A percentile compares a stretch with the other conserved stretches of the same genome.
These are phyloP conservation scores for Corylus heterophylla DNA, from an alignment of 306 rosid genomes.

Conservation along the genomic window DNA sequence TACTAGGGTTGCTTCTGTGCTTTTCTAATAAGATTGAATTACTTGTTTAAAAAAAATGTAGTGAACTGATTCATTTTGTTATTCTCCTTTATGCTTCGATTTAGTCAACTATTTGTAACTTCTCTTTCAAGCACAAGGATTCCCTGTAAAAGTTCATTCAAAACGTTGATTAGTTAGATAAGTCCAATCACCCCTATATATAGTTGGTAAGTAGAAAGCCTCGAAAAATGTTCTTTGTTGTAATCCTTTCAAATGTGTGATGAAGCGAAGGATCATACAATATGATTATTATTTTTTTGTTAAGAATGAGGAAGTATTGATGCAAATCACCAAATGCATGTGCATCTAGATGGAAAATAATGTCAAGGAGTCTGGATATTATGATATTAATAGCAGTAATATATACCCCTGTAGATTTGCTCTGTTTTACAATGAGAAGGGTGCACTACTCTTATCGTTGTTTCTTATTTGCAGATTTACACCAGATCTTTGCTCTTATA, in stretches of 20 bases:
- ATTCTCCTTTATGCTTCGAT: not conserved
- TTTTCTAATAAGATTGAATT: too few relatives aligned
- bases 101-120: not conserved
- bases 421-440: not conserved
- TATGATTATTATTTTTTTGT: not conserved
- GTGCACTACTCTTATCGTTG: constrained; percentile 23
- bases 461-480: constrained; percentile 53
- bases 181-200: not conserved
- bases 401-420: not conserved
- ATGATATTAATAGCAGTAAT: not conserved
- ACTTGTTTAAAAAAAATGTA: too few relatives aligned
- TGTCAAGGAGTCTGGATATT: constrained; percentile 6
- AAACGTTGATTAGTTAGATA: not conserved
- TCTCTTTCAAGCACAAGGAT: not conserved
- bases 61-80: not conserved
- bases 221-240: not conserved
- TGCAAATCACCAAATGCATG: not conserved
- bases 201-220: not conserved
- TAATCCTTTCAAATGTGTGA: constrained; percentile 1
- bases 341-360: not conserved
- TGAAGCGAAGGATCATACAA: not conserved
- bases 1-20: too few relatives aligned
- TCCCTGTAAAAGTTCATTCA: not conserved
- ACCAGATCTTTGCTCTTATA: constrained; percentile 84
- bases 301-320: not conserved